Base-by-base conservation (phyloP, 768 basidiomycete species). In the Rhodocollybia butyracea region DNA sequence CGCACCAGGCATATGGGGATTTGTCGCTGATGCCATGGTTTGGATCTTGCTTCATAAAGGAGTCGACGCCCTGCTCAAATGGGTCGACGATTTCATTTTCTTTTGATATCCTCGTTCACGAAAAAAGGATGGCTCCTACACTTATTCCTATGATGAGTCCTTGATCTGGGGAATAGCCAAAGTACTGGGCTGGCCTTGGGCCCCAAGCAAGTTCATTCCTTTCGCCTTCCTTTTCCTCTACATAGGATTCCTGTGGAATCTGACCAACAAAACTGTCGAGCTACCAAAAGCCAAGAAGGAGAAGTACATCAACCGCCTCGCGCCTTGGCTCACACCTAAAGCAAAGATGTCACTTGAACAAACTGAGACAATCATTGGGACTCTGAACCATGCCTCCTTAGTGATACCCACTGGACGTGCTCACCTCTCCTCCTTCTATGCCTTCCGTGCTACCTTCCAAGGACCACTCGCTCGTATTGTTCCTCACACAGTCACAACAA, bases 201-300 rank as follows among this genome's bases (percentile, higher is more conserved):
- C 57, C 3, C 36, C 47, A 6, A n/a, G 31, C 17, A 67, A 68
- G 46, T 52, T 43, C 27, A 17, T 51, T 3, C 50, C 57, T 2
- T 67, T 67, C 43, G 17, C 40, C 21, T 36, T 22, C 5, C 1
- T 24, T 0, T 73, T 76, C 56, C 57, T 39, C 21, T 78, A 5
- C 46, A 62, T 76, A 2, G 71, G 76, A 2, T 76, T 76, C 56
- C 2, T 58, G 0, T 76, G 75, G 76, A 60, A 70, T 31, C 53
- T 76, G 0, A 1, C 7, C 0, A 6, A 27, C 0, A 70, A 70
- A 31, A 64, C 61, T 0, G 70, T 78, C 0, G 34, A 60, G 22
- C 58, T 78, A 3, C 73, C 70, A 0, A 38, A 54, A 0, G 51
- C 64, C 0, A 78, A 74, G 56, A 66, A 64, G 6, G 5, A 2